phyloP scores from a whole-genome alignment of 208 protist genomes.

The Leishmania mexicana region DNA sequence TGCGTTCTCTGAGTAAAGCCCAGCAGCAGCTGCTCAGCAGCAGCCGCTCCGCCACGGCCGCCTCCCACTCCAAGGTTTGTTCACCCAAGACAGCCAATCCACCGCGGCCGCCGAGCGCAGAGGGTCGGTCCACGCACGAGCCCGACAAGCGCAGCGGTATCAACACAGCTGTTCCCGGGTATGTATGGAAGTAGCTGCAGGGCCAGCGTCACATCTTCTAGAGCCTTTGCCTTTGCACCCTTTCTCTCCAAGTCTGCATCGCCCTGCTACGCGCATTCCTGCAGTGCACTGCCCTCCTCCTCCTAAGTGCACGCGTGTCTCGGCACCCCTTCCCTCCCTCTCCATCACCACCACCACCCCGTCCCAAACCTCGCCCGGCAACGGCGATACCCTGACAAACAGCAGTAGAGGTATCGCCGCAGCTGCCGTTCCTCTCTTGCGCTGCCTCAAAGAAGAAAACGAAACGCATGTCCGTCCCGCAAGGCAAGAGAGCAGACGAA shows the following conservation, averaged over 20 bases:
- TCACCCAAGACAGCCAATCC: background rate
- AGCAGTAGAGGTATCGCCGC: no score
- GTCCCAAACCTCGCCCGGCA: no score
- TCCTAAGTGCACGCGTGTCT: no score
- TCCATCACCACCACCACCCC: no score
- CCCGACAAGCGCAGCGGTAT: background rate
- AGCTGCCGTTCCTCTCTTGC: no score
- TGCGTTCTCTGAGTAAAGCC: constrained; percentile 1
- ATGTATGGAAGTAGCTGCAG: background rate
- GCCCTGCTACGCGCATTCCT: no score
- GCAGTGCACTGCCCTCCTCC: no score
- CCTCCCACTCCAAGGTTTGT: background rate
- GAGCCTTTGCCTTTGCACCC: background rate
- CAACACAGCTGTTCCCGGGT: background rate
- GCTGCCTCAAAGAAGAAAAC: no score
- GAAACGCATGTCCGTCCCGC: no score
- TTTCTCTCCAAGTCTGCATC: background rate
- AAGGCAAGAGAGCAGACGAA: no score
- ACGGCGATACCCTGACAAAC: no score
- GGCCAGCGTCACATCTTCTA: background rate
- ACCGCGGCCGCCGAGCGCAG: background rate
- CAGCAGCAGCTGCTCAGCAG: constrained; percentile 6
- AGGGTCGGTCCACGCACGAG: background rate
- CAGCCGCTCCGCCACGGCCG: background rate
- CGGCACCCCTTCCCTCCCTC: no score